Base-by-base conservation (phyloP, 1,139 yeast species). In the Casaregolazyma suthepensis region DNA sequence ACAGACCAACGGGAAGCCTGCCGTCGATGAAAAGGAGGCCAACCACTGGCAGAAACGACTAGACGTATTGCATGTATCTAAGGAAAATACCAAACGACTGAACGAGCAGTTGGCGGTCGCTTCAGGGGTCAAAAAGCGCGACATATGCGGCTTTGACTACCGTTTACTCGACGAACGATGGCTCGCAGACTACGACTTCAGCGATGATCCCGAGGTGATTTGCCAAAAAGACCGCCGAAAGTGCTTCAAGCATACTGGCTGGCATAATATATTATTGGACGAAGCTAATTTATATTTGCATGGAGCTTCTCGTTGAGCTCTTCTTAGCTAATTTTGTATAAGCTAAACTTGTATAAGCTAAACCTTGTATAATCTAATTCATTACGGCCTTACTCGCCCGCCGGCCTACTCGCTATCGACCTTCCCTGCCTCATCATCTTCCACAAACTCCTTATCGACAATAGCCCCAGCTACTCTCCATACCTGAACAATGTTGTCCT, bases 401-500 rank as follows among this genome's bases (percentile, higher is more conserved):
- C n/a, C n/a, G n/a, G n/a, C n/a, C n/a, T 26, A 26, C 10, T 26
- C 31, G 31, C 31, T 26, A 26, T 26, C 31, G 40, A 7, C 40
- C 40, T 35, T 35, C 7, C 17, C 51, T 22, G 31, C 53, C 20
- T 20, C 68, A 7, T 68, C 74, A n/a, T 66, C 69, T 15, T 69
- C 73, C 7, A 68, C 72, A 2, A 66, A 68, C 17, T 71, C 75
- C 90, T 83, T 7, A 88, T 56, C 57, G 18, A 75, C 80, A 46
- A 68, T 62, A 29, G 66, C 61, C 35, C 75, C 81, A 13, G 73
- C 66, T 5, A 70, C 71, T 63, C 78, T 81, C 96, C 97, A 93
- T 1, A 91, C 74, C 61, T 93, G 98, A 35, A 90, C 72, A 2
- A 96, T 81, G 66, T 93, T 93, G 66, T 93, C 99, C 66, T 89